Percentiles rank a stretch among this genome's conserved stretches.
These are phyloP conservation scores for Blumeria graminis DNA, from an alignment of 2,329 filamentous ascomycete genomes.

Conservation along the genomic window DNA sequence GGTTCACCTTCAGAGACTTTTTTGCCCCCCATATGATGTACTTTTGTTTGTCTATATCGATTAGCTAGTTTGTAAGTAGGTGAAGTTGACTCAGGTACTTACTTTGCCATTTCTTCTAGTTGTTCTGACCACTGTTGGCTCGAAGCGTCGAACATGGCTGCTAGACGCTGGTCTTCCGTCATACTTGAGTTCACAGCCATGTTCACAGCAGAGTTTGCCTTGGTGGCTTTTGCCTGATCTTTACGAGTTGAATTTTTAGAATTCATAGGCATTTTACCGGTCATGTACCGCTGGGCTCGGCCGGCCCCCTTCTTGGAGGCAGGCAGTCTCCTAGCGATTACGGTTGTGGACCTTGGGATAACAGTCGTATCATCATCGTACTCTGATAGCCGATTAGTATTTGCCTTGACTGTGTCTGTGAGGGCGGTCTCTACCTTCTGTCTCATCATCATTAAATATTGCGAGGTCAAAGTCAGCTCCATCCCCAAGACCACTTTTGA, in stretches of 20 bases:
- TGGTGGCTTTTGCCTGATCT: constrained; percentile 34
- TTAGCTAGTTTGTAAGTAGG: constrained; percentile 15
- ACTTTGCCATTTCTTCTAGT: constrained; percentile 80
- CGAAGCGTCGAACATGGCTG: constrained; percentile 74
- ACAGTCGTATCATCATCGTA: constrained; percentile 97
- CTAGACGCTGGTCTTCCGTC: constrained; percentile 85
- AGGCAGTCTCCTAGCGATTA: constrained; percentile 69
- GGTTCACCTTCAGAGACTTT: constrained; percentile 83
- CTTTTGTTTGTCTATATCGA: constrained; percentile 30
- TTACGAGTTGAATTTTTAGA: constrained; percentile 57
- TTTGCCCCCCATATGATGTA: constrained; percentile 30
- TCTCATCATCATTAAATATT: constrained; percentile 79
- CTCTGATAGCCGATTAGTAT: constrained; percentile 29
- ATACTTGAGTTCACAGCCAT: constrained; percentile 52
- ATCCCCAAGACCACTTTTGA: constrained; percentile 76
- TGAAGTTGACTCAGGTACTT: constrained; percentile 18
- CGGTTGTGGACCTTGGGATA: constrained; percentile 81
- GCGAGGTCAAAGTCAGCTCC: constrained; percentile 90
- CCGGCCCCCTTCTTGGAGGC: constrained; percentile 69
- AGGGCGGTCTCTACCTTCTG: constrained; percentile 44
- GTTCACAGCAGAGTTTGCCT: constrained; percentile 30
- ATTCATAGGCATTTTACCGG: constrained; percentile 78
- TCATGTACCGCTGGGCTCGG: constrained; percentile 80
- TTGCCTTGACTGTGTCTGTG: not conserved
- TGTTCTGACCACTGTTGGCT: constrained; percentile 83